These are phyloP conservation scores for Neofusicoccum parvum DNA, from an alignment of 2,329 filamentous ascomycete genomes.

Conservation along the genomic window DNA sequence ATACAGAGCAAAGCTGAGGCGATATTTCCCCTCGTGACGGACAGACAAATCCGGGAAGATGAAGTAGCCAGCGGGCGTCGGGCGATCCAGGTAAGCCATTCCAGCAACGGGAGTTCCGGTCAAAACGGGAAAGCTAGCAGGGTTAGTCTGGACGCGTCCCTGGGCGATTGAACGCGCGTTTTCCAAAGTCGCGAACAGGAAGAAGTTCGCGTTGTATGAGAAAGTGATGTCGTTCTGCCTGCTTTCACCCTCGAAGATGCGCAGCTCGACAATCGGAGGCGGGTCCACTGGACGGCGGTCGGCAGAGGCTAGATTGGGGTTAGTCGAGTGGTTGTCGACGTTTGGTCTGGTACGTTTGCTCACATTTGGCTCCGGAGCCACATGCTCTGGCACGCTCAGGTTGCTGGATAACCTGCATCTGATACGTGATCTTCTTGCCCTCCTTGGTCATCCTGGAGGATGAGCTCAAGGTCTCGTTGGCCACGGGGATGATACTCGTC, in stretches of 20 bases:
- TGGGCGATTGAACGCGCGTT: constrained; percentile 62
- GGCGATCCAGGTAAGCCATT: constrained; percentile 93
- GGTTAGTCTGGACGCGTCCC: constrained; percentile 64
- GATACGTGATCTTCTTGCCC: constrained; percentile 78
- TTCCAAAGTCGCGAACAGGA: constrained; percentile 82
- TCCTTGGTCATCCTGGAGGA: constrained; percentile 67
- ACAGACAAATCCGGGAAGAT: constrained; percentile 97
- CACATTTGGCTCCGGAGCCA: constrained; percentile 93
- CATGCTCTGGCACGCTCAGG: constrained; percentile 93
- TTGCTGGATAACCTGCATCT: constrained; percentile 85
- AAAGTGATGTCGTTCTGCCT: constrained; percentile 69
- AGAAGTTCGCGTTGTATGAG: constrained; percentile 94
- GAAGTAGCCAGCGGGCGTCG: constrained; percentile 81
- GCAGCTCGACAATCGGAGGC: constrained; percentile 89
- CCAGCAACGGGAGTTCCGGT: constrained; percentile 94
- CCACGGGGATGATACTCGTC: constrained; percentile 50
- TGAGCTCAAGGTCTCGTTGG: constrained; percentile 59
- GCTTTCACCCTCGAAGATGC: constrained; percentile 72
- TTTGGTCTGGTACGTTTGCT: constrained; percentile 35
- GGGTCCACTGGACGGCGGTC: constrained; percentile 92
- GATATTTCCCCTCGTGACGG: constrained; percentile 89
- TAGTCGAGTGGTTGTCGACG: constrained; percentile 23
- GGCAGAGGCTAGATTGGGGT: constrained; percentile 64
- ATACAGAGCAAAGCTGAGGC: constrained; percentile 88
- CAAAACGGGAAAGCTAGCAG: constrained; percentile 76